phyloP scores from a whole-genome alignment of 2,329 filamentous ascomycete genomes.

The Ceratocystis destructans region DNA sequence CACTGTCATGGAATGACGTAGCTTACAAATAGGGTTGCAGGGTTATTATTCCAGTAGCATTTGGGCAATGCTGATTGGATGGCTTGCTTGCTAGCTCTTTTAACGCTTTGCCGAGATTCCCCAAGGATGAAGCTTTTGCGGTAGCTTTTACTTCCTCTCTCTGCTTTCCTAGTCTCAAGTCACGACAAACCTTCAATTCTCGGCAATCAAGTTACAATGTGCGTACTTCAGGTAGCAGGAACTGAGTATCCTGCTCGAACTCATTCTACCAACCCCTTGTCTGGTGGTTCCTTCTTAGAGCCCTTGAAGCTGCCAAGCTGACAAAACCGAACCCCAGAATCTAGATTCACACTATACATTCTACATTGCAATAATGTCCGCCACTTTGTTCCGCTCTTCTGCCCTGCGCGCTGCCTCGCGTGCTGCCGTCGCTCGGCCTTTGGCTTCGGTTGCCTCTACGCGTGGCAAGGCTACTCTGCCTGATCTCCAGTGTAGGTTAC shows the following conservation, averaged over 20 bases:
- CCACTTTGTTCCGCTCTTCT: conserved; percentile 58
- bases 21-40: background rate
- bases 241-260: background rate
- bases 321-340: background rate
- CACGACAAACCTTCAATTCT: background rate
- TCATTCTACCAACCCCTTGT: too few relatives aligned
- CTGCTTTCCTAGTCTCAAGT: background rate
- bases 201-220: background rate
- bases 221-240: background rate
- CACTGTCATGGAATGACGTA: background rate
- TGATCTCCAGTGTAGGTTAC: conserved; percentile 50
- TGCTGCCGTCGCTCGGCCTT: conserved; percentile 46
- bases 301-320: conserved; percentile 5
- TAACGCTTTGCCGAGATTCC: background rate
- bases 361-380: conserved; percentile 46
- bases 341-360: background rate
- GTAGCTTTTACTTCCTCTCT: background rate
- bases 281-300: background rate
- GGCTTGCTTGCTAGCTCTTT: background rate
- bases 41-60: background rate
- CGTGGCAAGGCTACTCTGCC: conserved; percentile 87
- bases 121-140: background rate
- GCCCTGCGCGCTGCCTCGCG: conserved; percentile 58
- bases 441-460: conserved; percentile 62
- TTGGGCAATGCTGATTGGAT: background rate